Base-by-base conservation (phyloP, 2,329 filamentous ascomycete genomes). In the Colletotrichum siamense region DNA sequence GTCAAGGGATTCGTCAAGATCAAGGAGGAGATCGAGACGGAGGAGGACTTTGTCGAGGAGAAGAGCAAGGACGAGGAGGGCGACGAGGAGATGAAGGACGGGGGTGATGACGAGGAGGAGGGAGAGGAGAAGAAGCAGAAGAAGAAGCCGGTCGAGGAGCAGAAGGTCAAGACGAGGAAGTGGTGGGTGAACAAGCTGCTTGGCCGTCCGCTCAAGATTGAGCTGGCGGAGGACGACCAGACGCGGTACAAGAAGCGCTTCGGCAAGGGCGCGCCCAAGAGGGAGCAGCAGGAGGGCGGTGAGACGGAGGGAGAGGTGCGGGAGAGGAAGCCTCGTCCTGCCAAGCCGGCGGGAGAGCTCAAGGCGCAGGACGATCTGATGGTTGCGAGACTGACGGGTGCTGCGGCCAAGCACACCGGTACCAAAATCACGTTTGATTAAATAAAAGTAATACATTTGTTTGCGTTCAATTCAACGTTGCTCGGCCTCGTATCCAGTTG, bases 181-280 rank as follows among this genome's bases (percentile, higher is more conserved):
- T 95, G 96, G 90, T 98, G 95, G 91, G 93, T 98, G 79, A 98
- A 98, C 86, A 91, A 93, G 81, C 90, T 98, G 72, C 88, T 94
- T 68, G 96, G 96, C 32, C 92, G 97, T 34, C 90, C 93, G 78
- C 89, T 99, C 79, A 95, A 96, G 83, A 93, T 97, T 83, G 96
- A 99, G 84, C 96, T 96, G 81, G 97, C 97, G 24, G 97, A 99
- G 86, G 97, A 99, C 84, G 92, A 96, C 75, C 93, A 95, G 80
- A 92, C 92, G 39, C 89, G 97, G 74, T 99, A 99, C 86, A 96
- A 96, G 88, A 99, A 99, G 89, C 92, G 97, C 3, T 99, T 94
- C 82, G 94, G 95, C 78, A 96, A 96, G 84, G 93, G 93, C 55
- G 90, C 89, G 36, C 88, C 87, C 24, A 87, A 85, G 78, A 85